Base-by-base conservation (phyloP, 345 rosid genomes). In the Boechera stricta region DNA sequence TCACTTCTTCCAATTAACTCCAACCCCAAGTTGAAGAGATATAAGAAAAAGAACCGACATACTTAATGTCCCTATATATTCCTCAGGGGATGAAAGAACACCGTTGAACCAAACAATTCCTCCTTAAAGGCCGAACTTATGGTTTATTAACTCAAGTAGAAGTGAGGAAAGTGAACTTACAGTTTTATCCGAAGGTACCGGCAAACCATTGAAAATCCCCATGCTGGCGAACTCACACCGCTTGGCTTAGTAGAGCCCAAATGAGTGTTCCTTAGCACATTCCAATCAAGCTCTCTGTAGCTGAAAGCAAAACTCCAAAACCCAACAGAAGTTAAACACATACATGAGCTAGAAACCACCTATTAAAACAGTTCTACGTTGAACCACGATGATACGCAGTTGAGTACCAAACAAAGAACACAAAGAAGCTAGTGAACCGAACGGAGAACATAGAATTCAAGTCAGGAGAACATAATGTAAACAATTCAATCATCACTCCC, bases 171-270 rank as follows among this genome's bases (percentile, higher is more conserved):
- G 24, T 65, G 59, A 70, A 75, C 86, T 81, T 80, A 95, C 99
- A 62, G 84, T 85, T 83, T 95, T 95, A 41, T 92, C 94, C 7
- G 86, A 86, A 67, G 97, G 91, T 67, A 95, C 89, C 13, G 97
- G 99, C 88, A 95, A 82, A 79, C 92, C 97, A 80, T 91, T 89
- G 51, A 95, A 92, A 71, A 91, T 75, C 66, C 93, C 89, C 99
- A 95, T 94, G 72, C 81, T 82, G 45, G 61, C 10, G 39, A 74
- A 74, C 79, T 58, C 15, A 52, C 76, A 69, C 71, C 77, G 72
- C 31, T 32, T 57, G 73, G 77, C 81, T 66, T 73, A 41, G 32
- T 51, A 6, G 64, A 66, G 74, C 74, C 64, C 24, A 67, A 67
- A 61, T 24, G 15, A 60, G n/a, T 53, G 35, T n/a, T 61, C 21